Base-by-base conservation (phyloP, 208 protist species). In the Trypanosoma rangeli region DNA sequence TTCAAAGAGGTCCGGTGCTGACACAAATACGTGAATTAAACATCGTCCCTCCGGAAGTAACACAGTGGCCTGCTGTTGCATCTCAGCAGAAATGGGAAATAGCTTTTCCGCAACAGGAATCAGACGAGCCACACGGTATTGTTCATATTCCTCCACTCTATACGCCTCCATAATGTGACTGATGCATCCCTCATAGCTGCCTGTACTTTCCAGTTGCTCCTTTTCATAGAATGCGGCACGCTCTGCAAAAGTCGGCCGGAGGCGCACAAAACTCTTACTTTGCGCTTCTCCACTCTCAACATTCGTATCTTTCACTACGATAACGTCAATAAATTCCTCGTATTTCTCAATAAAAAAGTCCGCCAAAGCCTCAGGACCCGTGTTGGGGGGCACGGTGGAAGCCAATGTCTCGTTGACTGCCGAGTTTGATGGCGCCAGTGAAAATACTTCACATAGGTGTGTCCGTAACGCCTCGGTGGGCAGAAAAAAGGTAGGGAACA, bases 91-190 rank as follows among this genome's bases (percentile, higher is more conserved):
- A 37, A 96, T 68, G 0, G 72, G 64, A 26, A 90, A 67, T 63
- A 74, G 74, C 7, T 55, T 22, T 16, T 70, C 44, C 7, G 69
- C 70, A n/a, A 63, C 64, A 5, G 81, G 83, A 44, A 94, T 73
- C 57, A 96, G 68, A 1, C 87, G 80, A 58, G 92, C 92, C 5
- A 90, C 83, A 22, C 92, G 87, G 70, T 84, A 91, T 70, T 83
- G 89, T 79, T 94, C 89, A 68, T 93, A 94, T 22, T 75, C 69
- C 60, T 87, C 68, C 5, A 96, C 83, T 44, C 76, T 57, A 42
- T 86, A 76, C 15, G 65, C 64, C 9, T 56, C 74, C 56, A 88
- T 65, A 8, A 55, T 10, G 24, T 35, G 26, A 65, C 15, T 44
- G 56, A 48, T 60, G 10, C 35, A 24, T 46, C 26, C 33, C 29